A percentile compares a stretch with the other conserved stretches of the same genome.
Conservation (phyloP, 805 yeast genomes). For the Scheffersomyces spartinae region DNA sequence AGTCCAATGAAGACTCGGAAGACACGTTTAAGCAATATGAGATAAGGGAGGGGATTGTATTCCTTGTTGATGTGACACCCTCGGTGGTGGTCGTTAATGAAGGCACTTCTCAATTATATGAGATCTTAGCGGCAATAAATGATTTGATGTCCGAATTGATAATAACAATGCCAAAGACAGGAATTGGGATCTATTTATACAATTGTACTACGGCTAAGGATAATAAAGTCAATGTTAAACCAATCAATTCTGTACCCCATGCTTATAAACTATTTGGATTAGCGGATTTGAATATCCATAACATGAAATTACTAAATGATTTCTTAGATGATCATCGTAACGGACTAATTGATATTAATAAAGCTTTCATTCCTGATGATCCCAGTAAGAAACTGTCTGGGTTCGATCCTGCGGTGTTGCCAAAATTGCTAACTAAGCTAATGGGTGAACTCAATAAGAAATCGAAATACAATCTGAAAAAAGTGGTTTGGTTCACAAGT, state of each 20-base stretch:
- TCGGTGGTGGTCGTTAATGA: slow-evolving; percentile 29
- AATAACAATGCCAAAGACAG: slow-evolving; percentile 55
- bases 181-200: slow-evolving; percentile 61
- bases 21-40: slow-evolving; percentile 38
- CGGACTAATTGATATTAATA: background rate
- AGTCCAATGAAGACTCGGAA: too few species aligned
- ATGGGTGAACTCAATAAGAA: slow-evolving; percentile 44
- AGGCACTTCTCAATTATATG: slow-evolving; percentile 32
- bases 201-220: slow-evolving; percentile 29
- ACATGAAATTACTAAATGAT: slow-evolving; percentile 46
- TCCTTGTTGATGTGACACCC: slow-evolving; percentile 49
- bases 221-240: slow-evolving; percentile 33
- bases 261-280: slow-evolving; percentile 40
- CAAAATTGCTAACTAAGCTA: too few species aligned
- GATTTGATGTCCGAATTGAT: slow-evolving; percentile 58
- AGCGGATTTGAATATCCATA: slow-evolving; percentile 40
- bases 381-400: too few species aligned
- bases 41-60: slow-evolving; percentile 51
- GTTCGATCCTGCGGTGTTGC: slow-evolving; percentile 6
- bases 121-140: slow-evolving; percentile 44
- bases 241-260: too few species aligned
- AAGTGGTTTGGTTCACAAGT: slow-evolving; percentile 63
- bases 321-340: slow-evolving; percentile 30
- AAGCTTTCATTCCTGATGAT: too few species aligned
- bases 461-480: slow-evolving; percentile 39